phyloP scores from a whole-genome alignment of 225 moss, liverwort and hornwort genomes.

The Neckera pumila region DNA sequence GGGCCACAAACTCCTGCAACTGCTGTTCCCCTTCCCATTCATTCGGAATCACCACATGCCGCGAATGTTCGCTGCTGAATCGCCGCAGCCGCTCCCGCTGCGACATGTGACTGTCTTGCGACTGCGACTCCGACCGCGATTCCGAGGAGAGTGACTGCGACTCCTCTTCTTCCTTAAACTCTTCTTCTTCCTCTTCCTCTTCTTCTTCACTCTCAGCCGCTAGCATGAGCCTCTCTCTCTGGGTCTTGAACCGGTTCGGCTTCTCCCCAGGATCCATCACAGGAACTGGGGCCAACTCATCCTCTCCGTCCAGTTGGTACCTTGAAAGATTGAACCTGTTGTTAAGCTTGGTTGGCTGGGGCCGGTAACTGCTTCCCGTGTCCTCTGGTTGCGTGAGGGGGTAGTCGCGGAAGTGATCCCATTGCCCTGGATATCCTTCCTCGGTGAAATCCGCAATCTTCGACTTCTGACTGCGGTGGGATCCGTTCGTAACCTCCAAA shows the following conservation, averaged over 20 bases:
- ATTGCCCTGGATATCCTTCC: neutral
- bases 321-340: constrained; percentile 25
- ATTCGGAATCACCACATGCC: constrained; percentile 28
- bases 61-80: constrained; percentile 13
- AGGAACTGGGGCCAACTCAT: neutral
- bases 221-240: constrained; percentile 14
- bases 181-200: neutral
- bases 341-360: neutral
- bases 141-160: neutral
- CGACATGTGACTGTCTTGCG: neutral
- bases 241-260: neutral
- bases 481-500: neutral
- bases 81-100: constrained; percentile 20
- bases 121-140: neutral
- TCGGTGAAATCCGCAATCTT: neutral
- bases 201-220: neutral
- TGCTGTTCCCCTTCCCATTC: constrained; percentile 36
- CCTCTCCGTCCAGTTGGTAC: constrained; percentile 11
- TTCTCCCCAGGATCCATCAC: neutral
- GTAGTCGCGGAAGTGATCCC: neutral
- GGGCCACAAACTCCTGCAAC: constrained; percentile 13
- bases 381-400: neutral
- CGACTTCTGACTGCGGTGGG: neutral
- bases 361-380: neutral
- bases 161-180: neutral